Evolutionary conservation across 495 filamentous ascomycete species (phyloP).

Genomic region (Penicillium roqueforti): DNA sequence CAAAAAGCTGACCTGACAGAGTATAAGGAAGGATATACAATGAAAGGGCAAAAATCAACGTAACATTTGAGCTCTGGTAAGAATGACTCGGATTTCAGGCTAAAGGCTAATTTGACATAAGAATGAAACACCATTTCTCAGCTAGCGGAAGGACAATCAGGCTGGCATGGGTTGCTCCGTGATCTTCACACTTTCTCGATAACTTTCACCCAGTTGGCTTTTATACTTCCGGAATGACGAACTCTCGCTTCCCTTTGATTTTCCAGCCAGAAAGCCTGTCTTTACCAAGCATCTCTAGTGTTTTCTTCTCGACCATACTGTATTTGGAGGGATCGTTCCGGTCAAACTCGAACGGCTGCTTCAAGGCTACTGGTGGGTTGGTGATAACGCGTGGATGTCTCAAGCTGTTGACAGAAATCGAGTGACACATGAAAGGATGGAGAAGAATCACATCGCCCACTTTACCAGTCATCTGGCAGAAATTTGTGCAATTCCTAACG

Average conservation of each 20-base stretch:
- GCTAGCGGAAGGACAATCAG: background rate
- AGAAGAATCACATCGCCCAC: conserved; percentile 65
- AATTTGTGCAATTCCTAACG: conserved; percentile 45
- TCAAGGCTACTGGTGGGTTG: conserved; percentile 63
- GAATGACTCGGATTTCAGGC: background rate
- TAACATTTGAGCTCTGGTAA: background rate
- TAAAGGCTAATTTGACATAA: background rate
- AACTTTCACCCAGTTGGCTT: conserved; percentile 23
- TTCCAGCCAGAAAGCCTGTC: conserved; percentile 59
- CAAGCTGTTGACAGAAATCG: conserved; percentile 55
- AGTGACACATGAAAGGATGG: conserved; percentile 73
- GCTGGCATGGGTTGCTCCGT: background rate
- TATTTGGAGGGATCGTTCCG: conserved; percentile 53
- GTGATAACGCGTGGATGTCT: conserved; percentile 63
- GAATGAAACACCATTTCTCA: background rate
- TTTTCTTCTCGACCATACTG: conserved; percentile 66
- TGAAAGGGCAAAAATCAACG: background rate
- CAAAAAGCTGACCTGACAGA: background rate
- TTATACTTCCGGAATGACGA: conserved; percentile 42
- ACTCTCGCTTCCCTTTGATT: conserved; percentile 51
- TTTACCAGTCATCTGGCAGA: conserved; percentile 62
- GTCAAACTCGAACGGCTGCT: conserved; percentile 60
- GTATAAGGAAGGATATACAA: background rate
- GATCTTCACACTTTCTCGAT: conserved; percentile 9
- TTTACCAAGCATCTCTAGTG: conserved; percentile 55